Evolutionary conservation across 768 basidiomycete species (phyloP), one percentile per base, ranked within the genome.

Genomic region (Wakefieldia striispora): DNA sequence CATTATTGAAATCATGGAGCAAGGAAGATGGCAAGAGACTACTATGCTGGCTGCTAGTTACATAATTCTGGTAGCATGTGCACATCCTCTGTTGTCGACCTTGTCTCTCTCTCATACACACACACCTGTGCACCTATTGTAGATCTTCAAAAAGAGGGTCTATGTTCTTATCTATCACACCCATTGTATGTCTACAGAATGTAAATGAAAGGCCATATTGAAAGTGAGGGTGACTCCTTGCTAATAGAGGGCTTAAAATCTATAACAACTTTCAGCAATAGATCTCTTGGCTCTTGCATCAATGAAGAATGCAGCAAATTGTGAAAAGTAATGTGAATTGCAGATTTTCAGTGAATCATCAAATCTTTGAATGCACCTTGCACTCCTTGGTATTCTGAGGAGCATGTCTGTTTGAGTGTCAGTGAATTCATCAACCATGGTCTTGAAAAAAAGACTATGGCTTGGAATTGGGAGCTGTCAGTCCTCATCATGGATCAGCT

Each of bases 271-370:
- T 74, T 75, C 69, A 75, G 71, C 80, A 81, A 81, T 70, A 78
- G 81, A 82, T 82, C 79, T 81, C 82, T 83, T 83, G 83, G 82
- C 78, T 83, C 80, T 81, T 75, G 78, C 80, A 82, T 84, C 80
- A 78, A 83, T 83, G 83, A 84, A 84, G 82, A 82, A 83, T 76
- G 80, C 81, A 82, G 83, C 79, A 77, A 84, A 83, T 78, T 80
- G 83, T 77, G 79, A 84, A 81, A 84, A 76, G 80, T 84, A 83
- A 83, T 85, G 82, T 84, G 83, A 84, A 83, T 83, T 83, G 81
- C 56, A 57, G 56, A 57, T 57, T 55, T 57, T 39, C 53, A 50
- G 56, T 83, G 81, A 83, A 83, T 83, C 82, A 83, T 85, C 79
- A 79, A 85, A 81, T 83, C 81, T 84, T 85, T 84, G 82, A 84